Evolutionary conservation across 2,329 filamentous ascomycete genomes (phyloP), one percentile per base, ranked within the genome.

Genomic region (Pseudocercospora fijiensis): DNA sequence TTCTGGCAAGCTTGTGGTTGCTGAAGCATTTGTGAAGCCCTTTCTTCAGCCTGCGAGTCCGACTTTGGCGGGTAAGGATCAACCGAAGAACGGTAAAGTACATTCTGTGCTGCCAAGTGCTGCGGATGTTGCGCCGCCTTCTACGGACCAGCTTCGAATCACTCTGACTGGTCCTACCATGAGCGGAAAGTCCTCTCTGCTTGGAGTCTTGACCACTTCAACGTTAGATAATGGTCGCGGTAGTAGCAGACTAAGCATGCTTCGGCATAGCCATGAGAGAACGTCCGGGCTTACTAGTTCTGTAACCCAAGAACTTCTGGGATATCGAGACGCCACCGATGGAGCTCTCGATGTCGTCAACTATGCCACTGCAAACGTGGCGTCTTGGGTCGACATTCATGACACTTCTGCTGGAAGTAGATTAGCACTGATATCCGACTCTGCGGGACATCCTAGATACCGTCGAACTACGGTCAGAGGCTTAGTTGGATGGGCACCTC

Each of bases 311-410:
- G 95, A 98, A 76, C 82, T 99, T 9, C 85, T 99, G 66, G 95
- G 95, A 7, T 99, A 98, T 75, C 74, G 72, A 24, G 77, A 81
- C 56, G 49, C 67, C 10, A 45, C 59, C 9, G 63, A 65, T 9
- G 71, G 69, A n/a, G 65, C 60, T 37, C 58, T 75, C 0, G 76
- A 81, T 18, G 80, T 95, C 43, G 82, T 96, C 72, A 98, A 96
- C 75, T 98, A 96, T 75, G 88, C 90, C 2, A 89, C 90, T 64
- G 88, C 88, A 13, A 92, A 96, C 73, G 88, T 97, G 53, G 90
- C 92, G 63, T 93, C 92, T 0, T 99, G 95, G 95, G 88, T 91
- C 59, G 94, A 97, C 74, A 95, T 98, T 58, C 95, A 99, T 75
- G 88, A 90, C 41, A 85, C 88, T 56, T 86, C 91, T 0, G 86